Conservation (phyloP, 208 protist genomes). For the Phytomonas sp. region DNA sequence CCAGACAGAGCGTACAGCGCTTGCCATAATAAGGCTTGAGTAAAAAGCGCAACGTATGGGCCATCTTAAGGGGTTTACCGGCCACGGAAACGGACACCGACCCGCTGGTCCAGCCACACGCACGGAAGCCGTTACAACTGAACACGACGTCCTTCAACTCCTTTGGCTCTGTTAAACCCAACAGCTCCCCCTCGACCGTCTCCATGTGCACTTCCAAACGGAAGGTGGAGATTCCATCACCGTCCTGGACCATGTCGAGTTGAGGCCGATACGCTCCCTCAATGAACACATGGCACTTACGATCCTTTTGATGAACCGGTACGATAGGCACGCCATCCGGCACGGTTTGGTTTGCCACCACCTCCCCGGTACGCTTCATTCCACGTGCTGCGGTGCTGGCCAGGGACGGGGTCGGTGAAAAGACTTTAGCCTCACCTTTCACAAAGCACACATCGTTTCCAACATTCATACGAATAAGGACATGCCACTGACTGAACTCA, state of each 20-base stretch:
- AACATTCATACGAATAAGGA: conserved; percentile 69
- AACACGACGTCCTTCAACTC: conserved; percentile 60
- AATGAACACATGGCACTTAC: conserved; percentile 43
- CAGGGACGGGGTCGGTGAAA: conserved; percentile 58
- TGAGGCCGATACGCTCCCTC: conserved; percentile 41
- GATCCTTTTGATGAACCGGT: conserved; percentile 43
- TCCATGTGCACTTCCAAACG: conserved; percentile 74
- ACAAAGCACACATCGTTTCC: conserved; percentile 76
- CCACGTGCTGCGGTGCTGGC: conserved; percentile 44
- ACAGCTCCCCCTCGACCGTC: conserved; percentile 46
- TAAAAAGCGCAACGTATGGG: conserved; percentile 55
- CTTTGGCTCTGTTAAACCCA: conserved; percentile 39
- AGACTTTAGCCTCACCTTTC: conserved; percentile 66
- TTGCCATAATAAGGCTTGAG: conserved; percentile 56
- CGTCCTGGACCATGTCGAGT: conserved; percentile 21
- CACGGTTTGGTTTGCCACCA: conserved; percentile 29
- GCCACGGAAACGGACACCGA: conserved; percentile 31
- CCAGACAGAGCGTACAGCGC: conserved; percentile 76
- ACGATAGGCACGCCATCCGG: conserved; percentile 57
- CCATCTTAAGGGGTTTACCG: conserved; percentile 19
- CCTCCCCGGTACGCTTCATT: conserved; percentile 35
- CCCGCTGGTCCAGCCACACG: conserved; percentile 79
- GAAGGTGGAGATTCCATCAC: conserved; percentile 29
- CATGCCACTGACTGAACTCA: conserved; percentile 75
- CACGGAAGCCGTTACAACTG: conserved; percentile 62